Evolutionary conservation across 495 filamentous ascomycete genomes (phyloP), one percentile per base, ranked within the genome.

Genomic region (Cairneyella variabilis): DNA sequence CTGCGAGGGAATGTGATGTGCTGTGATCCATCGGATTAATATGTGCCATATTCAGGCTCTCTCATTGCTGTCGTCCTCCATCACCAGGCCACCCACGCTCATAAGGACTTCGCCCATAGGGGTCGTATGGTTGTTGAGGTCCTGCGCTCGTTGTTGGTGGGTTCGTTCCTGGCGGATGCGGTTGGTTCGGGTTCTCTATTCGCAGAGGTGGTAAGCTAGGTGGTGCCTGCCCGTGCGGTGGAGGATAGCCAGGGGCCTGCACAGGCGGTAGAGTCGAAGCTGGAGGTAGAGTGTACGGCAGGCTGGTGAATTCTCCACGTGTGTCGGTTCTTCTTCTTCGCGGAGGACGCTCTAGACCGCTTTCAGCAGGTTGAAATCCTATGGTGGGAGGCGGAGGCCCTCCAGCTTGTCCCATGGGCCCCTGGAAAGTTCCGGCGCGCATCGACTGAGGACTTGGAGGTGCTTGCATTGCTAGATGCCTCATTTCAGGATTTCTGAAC

Each of bases 401-500:
- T 28, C 51, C 51, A n/a, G 39, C 41, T 26, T 58, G 48, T 11
- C 23, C 23, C 18, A 53, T 50, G 20, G 45, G 27, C 14, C 37
- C 47, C 40, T 37, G 45, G 27, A 47, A 56, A 48, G 43, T 25
- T n/a, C 48, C 53, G 8, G 46, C 12, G 25, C 56, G 39, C 48
- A 48, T 52, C 18, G 45, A 37, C 14, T 46, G 54, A 22, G 76
- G 78, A 53, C 73, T 80, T 22, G 72, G 69, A 27, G 75, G 75
- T 2, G 66, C 72, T 39, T 73, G 69, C 25, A 73, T 72, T 5
- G 70, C 75, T 28, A 72, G 65, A 17, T 79, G 71, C 49, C 70
- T 71, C 49, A 73, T 71, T 16, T 75, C 72, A 1, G 79, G 72
- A 8, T 79, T 77, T 54, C 77, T 74, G 49, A 69, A 64, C 9